Percentiles rank a stretch among this genome's conserved stretches.
These are phyloP conservation scores for Podila clonocystis DNA, from an alignment of 192 early-diverging fungal species.

Conservation along the genomic window DNA sequence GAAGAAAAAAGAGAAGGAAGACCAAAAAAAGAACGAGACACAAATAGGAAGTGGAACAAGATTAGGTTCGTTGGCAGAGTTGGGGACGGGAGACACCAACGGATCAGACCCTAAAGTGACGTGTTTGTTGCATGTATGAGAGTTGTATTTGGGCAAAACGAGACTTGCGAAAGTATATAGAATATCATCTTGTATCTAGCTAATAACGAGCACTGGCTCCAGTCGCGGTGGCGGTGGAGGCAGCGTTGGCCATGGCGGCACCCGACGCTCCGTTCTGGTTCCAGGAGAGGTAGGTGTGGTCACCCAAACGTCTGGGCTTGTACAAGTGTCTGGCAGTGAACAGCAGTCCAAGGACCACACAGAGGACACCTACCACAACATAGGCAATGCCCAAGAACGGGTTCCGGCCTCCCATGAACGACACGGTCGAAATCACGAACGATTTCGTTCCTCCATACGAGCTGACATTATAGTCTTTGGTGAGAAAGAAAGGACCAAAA, in stretches of 20 bases:
- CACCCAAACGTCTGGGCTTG: constrained; percentile 95
- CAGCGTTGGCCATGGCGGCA: constrained; percentile 20
- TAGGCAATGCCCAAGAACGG: constrained; percentile 96
- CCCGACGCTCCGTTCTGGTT: constrained; percentile 63
- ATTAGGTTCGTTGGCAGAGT: constrained; percentile 20
- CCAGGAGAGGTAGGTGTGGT: constrained; percentile 97
- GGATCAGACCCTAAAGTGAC: too few species aligned
- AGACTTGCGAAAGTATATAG: too few species aligned
- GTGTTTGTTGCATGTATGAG: too few species aligned
- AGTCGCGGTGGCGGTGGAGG: constrained; percentile 32
- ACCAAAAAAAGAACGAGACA: constrained; percentile 12
- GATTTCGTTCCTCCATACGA: constrained; percentile 96
- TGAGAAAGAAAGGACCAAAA: neutral
- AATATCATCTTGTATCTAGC: neutral
- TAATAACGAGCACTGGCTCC: constrained; percentile 36
- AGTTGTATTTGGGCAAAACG: too few species aligned
- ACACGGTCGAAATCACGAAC: constrained; percentile 92
- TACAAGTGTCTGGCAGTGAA: constrained; percentile 93
- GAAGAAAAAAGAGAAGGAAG: constrained; percentile 12
- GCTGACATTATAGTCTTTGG: constrained; percentile 82
- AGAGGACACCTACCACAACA: constrained; percentile 91
- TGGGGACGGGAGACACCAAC: neutral
- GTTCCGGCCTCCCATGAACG: constrained; percentile 97
- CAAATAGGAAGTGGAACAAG: constrained; percentile 7
- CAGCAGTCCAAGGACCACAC: constrained; percentile 86